These are phyloP conservation scores for Pterulicium gracile DNA, from an alignment of 1,284 basidiomycete genomes.

Conservation along the genomic window DNA sequence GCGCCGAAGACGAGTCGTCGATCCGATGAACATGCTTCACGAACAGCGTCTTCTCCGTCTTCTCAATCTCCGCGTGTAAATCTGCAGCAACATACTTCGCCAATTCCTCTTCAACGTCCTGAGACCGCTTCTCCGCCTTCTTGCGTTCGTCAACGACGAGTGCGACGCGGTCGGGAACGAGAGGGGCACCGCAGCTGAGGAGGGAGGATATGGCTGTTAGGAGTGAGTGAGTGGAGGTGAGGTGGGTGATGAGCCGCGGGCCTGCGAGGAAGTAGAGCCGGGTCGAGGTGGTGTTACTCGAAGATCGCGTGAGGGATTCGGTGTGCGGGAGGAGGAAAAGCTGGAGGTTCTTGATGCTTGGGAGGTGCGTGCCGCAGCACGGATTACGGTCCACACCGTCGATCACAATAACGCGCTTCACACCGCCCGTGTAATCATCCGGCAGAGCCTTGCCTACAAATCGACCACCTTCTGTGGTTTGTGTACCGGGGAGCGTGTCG, in stretches of 20 bases:
- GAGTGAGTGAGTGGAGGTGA: constrained; percentile 42
- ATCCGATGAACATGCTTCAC: constrained; percentile 41
- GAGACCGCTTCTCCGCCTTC: constrained; percentile 48
- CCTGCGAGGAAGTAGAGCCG: constrained; percentile 78
- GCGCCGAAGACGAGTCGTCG: constrained; percentile 50
- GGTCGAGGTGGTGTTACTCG: constrained; percentile 44
- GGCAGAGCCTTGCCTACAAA: constrained; percentile 49
- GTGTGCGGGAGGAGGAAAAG: constrained; percentile 61
- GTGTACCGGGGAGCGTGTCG: constrained; percentile 23
- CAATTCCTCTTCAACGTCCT: constrained; percentile 59
- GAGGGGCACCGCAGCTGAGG: constrained; percentile 54
- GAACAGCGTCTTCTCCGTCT: constrained; percentile 21
- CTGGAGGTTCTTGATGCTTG: constrained; percentile 60
- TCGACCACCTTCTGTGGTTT: constrained; percentile 31
- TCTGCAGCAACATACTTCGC: constrained; percentile 43
- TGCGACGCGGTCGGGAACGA: constrained; percentile 58
- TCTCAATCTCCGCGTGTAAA: constrained; percentile 25
- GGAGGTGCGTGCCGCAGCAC: constrained; percentile 83
- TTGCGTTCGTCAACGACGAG: constrained; percentile 59
- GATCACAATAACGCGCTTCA: constrained; percentile 74
- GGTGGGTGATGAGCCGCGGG: constrained; percentile 55
- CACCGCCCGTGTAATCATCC: constrained; percentile 64
- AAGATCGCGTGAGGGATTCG: constrained; percentile 46
- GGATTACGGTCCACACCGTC: constrained; percentile 74
- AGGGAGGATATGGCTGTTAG: constrained; percentile 46